Base-by-base conservation (phyloP, 768 basidiomycete genomes). In the Coprinellus micaceus region DNA sequence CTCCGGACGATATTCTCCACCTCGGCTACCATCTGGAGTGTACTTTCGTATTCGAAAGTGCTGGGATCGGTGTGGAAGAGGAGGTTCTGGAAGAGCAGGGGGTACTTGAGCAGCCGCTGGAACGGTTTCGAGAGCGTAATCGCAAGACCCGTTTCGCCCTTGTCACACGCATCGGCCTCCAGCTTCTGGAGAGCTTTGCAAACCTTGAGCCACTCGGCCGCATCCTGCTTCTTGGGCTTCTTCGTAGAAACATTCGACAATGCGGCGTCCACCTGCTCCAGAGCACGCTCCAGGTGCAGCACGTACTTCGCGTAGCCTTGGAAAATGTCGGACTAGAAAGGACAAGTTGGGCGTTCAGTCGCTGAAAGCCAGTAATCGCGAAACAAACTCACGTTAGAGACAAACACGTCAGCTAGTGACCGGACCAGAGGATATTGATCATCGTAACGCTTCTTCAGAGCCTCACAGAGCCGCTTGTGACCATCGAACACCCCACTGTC, bases 121-220 rank as follows among this genome's bases (percentile, higher is more conserved):
- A 99, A 97, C 2, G 97, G 96, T 69, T 98, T 98, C 19, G 93
- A 95, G 10, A 98, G 78, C 0, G 92, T 92, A 67, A 99, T 99
- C 33, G 93, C 89, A 54, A 99, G 79, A 2, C 94, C 94, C 1
- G 92, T 94, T 74, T 98, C 96, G 56, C 94, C 95, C 66, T 89
- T 89, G 54, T 91, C 90, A 45, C 78, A 78, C 1, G 96, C 92
- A 24, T 74, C 72, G 62, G 87, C 83, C 70, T 99, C 97, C 17
- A 97, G 77, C 46, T 80, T 82, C 64, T 86, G 87, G 48, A 93
- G 70, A 54, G 81, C 80, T 61, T 83, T 83, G 74, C 89, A 86
- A 39, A 91, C 81, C 66, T 85, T 88, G 58, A 87, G 73, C 85
- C 90, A 89, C 59, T 91, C 86, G 12, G 82, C 84, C 1, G 81